A percentile compares a stretch with the other conserved stretches of the same genome.
Evolutionary conservation across 257 asterid genomes (phyloP).

Genomic region (Gentiana dahurica): DNA sequence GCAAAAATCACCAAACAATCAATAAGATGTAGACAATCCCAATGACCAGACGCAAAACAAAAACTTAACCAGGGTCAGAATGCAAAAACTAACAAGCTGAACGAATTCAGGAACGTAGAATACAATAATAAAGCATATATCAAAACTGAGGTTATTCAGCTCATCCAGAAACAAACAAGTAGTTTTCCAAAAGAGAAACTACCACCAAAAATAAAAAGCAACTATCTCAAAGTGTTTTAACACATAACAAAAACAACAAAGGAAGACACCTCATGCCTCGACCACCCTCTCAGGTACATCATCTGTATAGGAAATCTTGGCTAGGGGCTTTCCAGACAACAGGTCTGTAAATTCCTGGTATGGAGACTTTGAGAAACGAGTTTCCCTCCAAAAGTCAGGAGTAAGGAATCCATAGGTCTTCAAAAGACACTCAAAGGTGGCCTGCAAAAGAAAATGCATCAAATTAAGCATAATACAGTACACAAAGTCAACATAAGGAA

Average conservation of each 20-base stretch:
- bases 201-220: neutral
- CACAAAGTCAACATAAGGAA: too few relatives aligned
- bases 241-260: neutral
- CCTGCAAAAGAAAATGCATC: conserved; percentile 22
- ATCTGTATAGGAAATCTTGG: conserved; percentile 32
- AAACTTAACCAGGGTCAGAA: too few relatives aligned
- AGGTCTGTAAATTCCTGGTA: conserved; percentile 66
- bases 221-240: neutral
- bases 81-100: too few relatives aligned
- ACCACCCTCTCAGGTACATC: conserved; percentile 16
- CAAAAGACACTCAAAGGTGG: conserved; percentile 54
- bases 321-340: conserved; percentile 38
- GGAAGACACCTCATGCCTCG: conserved; percentile 25
- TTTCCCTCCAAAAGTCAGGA: conserved; percentile 69
- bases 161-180: too few relatives aligned
- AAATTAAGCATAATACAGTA: neutral
- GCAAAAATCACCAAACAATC: too few relatives aligned
- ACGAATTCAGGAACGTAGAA: too few relatives aligned
- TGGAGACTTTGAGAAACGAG: conserved; percentile 50
- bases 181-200: neutral
- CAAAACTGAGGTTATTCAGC: too few relatives aligned
- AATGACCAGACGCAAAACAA: too few relatives aligned
- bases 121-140: too few relatives aligned
- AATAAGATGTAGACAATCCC: too few relatives aligned
- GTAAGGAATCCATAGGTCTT: conserved; percentile 61